Percentiles rank a stretch among this genome's conserved stretches.
Conservation (phyloP, 225 moss, liverwort and hornwort species). For the Bryoerythrophyllum caledonicum region DNA sequence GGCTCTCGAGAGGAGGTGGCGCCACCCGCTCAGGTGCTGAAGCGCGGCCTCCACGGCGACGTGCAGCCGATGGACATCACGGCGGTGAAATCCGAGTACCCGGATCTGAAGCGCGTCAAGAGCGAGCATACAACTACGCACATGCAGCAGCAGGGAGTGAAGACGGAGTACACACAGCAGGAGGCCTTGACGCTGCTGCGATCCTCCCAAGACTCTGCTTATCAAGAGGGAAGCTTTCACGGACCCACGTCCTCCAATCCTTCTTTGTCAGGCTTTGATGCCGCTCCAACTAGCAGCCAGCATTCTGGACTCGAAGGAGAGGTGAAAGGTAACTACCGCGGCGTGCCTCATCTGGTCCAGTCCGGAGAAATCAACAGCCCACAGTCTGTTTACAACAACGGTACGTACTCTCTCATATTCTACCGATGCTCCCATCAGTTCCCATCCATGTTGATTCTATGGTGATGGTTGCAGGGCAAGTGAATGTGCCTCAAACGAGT, state of each 20-base stretch:
- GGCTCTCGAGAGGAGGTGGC: conserved; percentile 24
- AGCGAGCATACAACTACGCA: conserved; percentile 17
- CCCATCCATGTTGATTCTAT: background rate
- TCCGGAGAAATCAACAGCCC: conserved; percentile 37
- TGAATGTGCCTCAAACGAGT: conserved; percentile 29
- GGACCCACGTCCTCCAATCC: conserved; percentile 31
- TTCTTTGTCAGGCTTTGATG: conserved; percentile 28
- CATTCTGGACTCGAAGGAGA: conserved; percentile 41
- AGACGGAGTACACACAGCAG: conserved; percentile 26
- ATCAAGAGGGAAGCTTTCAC: conserved; percentile 38
- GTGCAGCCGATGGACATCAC: conserved; percentile 31
- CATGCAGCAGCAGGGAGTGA: conserved; percentile 25
- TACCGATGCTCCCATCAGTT: no score
- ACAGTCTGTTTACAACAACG: conserved; percentile 17
- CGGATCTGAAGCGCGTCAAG: conserved; percentile 37
- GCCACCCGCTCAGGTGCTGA: conserved; percentile 24
- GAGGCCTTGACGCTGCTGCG: conserved; percentile 29
- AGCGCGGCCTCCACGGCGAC: conserved; percentile 25
- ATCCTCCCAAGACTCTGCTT: conserved; percentile 40
- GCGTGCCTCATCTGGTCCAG: conserved; percentile 16
- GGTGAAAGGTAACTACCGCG: conserved; percentile 4
- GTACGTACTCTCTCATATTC: conserved; percentile 17
- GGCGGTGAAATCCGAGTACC: conserved; percentile 29
- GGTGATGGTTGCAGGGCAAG: conserved; percentile 20
- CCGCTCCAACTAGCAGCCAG: conserved; percentile 30